Evolutionary conservation across 352 stramenopile species (phyloP).

Genomic region (Globisporangium heterothallicum): DNA sequence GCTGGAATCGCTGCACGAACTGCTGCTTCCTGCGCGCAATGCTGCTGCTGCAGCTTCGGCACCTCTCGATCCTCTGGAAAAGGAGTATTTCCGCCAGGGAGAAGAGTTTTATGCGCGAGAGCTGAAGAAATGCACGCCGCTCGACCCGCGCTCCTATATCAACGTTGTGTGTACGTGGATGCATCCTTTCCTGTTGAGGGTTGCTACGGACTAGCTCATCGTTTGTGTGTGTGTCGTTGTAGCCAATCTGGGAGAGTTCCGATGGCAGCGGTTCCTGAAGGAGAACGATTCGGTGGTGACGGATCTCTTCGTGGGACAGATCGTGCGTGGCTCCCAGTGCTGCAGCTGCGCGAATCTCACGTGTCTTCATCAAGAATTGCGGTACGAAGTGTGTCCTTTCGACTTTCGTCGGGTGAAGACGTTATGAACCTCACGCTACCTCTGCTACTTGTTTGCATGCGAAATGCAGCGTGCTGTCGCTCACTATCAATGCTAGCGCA

Average conservation of each 20-base stretch:
- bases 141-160: constrained; percentile 49
- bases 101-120: constrained; percentile 20
- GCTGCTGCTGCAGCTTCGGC: neutral
- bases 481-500: constrained; percentile 41
- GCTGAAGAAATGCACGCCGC: constrained; percentile 25
- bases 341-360: constrained; percentile 66
- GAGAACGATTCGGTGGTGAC: constrained; percentile 66
- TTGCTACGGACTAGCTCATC: neutral
- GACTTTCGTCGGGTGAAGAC: neutral
- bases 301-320: constrained; percentile 64
- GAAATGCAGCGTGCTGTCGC: constrained; percentile 48
- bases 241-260: constrained; percentile 54
- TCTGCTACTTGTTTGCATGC: neutral
- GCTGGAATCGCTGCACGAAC: constrained; percentile 59
- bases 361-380: constrained; percentile 62
- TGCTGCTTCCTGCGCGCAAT: constrained; percentile 23
- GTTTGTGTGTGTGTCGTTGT: constrained; percentile 1
- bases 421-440: neutral
- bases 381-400: constrained; percentile 18
- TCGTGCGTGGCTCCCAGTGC: constrained; percentile 73
- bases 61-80: constrained; percentile 1
- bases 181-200: neutral
- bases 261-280: constrained; percentile 52
- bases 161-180: constrained; percentile 45
- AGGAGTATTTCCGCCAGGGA: constrained; percentile 17